A percentile compares a stretch with the other conserved stretches of the same genome.
Evolutionary conservation across 768 basidiomycete genomes (phyloP).

Genomic region (Pisolithus orientalis): DNA sequence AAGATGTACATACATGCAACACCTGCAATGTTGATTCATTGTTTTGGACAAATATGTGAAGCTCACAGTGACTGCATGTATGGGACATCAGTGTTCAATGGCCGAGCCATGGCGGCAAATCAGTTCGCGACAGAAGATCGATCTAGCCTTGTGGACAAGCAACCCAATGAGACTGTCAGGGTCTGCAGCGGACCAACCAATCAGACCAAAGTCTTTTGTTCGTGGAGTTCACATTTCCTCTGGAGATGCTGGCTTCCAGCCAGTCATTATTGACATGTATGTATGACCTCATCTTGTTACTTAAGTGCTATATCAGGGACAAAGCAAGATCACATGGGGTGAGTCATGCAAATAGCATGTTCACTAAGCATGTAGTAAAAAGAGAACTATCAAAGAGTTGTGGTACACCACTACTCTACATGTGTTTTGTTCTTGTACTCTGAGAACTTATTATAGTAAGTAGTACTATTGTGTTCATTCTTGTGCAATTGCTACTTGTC

Average conservation of each 20-base stretch:
- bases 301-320: not conserved
- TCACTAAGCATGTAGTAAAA: no score
- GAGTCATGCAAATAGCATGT: no score
- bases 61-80: slow-evolving; percentile 29
- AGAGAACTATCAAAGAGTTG: no score
- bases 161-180: slow-evolving; percentile 8
- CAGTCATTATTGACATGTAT: slow-evolving; percentile 1
- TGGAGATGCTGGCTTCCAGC: slow-evolving; percentile 9
- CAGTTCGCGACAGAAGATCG: not conserved
- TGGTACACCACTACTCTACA: no score
- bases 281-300: not conserved
- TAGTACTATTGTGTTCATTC: no score
- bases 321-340: no score
- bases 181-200: slow-evolving; percentile 10
- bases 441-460: no score
- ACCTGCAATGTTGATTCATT: slow-evolving; percentile 11
- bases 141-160: not conserved
- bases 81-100: not conserved
- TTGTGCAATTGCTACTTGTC: no score
- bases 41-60: slow-evolving; percentile 61
- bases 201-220: not conserved
- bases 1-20: no score
- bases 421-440: no score
- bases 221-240: slow-evolving; percentile 1
- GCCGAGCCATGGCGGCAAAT: not conserved